A percentile compares a stretch with the other conserved stretches of the same genome.
Evolutionary conservation across 352 stramenopile genomes (phyloP).

Genomic region (Phytophthora vignae): DNA sequence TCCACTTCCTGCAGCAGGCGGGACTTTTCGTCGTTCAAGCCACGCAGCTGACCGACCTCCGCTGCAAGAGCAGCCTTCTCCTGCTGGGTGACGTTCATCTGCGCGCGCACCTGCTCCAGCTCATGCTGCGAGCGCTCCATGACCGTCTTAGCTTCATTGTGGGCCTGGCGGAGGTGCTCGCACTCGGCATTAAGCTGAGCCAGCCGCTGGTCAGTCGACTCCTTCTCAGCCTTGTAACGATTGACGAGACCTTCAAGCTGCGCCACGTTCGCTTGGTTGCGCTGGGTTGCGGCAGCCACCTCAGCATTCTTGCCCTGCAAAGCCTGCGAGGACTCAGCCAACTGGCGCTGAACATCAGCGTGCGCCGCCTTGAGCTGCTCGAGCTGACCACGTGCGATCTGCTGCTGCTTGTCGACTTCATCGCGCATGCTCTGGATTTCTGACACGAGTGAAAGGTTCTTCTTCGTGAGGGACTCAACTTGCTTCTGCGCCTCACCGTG

Average conservation of each 20-base stretch:
- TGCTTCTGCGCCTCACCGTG: conserved; percentile 53
- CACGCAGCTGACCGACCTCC: conserved; percentile 45
- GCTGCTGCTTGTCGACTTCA: conserved; percentile 57
- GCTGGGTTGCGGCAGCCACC: conserved; percentile 37
- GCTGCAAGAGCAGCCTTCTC: conserved; percentile 49
- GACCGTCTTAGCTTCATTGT: conserved; percentile 29
- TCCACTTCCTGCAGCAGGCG: conserved; percentile 51
- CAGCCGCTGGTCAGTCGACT: conserved; percentile 33
- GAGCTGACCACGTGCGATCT: conserved; percentile 34
- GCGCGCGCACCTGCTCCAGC: conserved; percentile 38
- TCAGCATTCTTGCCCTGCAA: conserved; percentile 52
- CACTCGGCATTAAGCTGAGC: conserved; percentile 39
- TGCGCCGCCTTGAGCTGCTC: conserved; percentile 48
- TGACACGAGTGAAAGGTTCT: conserved; percentile 63
- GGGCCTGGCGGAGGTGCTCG: conserved; percentile 32
- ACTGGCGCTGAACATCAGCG: conserved; percentile 47
- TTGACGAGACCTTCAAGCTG: conserved; percentile 36
- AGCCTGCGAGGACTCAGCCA: conserved; percentile 36
- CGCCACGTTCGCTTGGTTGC: conserved; percentile 43
- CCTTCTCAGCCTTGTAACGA: conserved; percentile 38
- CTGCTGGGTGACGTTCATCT: conserved; percentile 53
- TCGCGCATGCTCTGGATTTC: conserved; percentile 61
- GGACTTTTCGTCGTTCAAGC: conserved; percentile 56
- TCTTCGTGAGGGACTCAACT: conserved; percentile 66
- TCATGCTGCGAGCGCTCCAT: conserved; percentile 35